Evolutionary conservation across 2,329 filamentous ascomycete species (phyloP), one percentile per base, ranked within the genome.

Genomic region (Xylariales sp.): DNA sequence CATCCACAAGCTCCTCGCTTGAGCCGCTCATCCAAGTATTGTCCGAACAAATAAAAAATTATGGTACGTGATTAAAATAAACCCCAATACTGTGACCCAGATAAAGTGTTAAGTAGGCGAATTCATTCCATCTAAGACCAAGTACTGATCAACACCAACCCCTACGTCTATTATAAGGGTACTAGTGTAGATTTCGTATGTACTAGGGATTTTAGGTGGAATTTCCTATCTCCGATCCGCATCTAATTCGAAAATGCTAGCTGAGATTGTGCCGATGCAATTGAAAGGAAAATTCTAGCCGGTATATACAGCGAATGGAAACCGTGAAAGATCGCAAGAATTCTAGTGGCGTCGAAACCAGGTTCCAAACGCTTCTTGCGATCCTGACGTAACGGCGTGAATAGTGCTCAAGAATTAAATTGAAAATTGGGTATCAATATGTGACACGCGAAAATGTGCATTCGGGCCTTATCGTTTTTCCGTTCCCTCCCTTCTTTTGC

Each of bases 371-470:
- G 50, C 50, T 28, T 18, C n/a, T 60, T 30, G 46, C 14, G n/a
- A 41, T 46, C 50, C 23, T 53, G 23, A 41, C 16, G 28, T 48
- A 43, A 60, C 46, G 65, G 45, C 18, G 32, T 14, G 45, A 41
- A 54, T 41, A 36, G 49, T 52, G 55, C 28, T 45, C 18, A 54
- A 63, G 34, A 39, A 56, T 56, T 57, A 65, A 63, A 32, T 61
- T 9, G 52, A 54, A 65, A 58, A 32, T 58, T 50, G 65, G 62
- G 69, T 69, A 69, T 70, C 69, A 62, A 52, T 60, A 59, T 57
- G 34, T n/a, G 61, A 66, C 46, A 41, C 41, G n/a, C 41, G 28
- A 28, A 55, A 39, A 23, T 39, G 28, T 54, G 62, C 39, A 53
- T 62, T 62, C 58, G 36, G 50, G 43, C 39, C 36, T 54, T 65